Evolutionary conservation across 2,329 filamentous ascomycete species (phyloP), one percentile per base, ranked within the genome.

Genomic region (Lecanicillium sp.): DNA sequence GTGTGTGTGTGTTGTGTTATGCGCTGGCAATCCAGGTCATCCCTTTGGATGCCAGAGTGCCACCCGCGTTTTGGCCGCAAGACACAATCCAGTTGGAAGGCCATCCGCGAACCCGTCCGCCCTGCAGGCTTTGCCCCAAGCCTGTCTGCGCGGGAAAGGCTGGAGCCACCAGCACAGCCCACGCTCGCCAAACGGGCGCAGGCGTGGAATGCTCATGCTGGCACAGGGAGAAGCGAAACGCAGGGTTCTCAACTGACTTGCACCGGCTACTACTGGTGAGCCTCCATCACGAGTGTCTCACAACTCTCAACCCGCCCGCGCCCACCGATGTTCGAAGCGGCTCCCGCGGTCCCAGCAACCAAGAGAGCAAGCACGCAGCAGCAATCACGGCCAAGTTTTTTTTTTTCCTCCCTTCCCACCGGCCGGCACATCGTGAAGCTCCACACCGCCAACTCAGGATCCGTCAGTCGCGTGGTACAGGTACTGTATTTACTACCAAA

Each of bases 11-110:
- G 12, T 15, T 9, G 17, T 32, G 21, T 35, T 42, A 23, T 44
- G 41, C 41, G 41, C 30, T 44, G 41, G 41, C 41, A 44, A 44
- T 26, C 41, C 41, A 44, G 21, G 41, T 44, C 41, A 44, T 44
- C 41, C 41, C 41, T 44, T 40, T 15, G 17, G 19, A 42, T 42
- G 39, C 26, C 39, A 42, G 19, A 42, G 24, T 26, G 9, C 29
- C 29, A 44, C 20, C 41, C 41, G 41, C n/a, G 23, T 11, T 39
- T 32, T 10, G 37, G n/a, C 37, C 37, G 37, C 37, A 39, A 39
- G 37, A 39, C 26, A 32, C 27, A 41, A 41, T 41, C 17, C 39
- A 30, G 21, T 20, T 32, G 29, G 14, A n/a, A 14, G 29, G n/a
- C n/a, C n/a, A n/a, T n/a, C n/a, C n/a, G n/a, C n/a, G n/a, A n/a